Evolutionary conservation across 805 yeast species (phyloP).

Genomic region (Metschnikowia drakensbergensis): DNA sequence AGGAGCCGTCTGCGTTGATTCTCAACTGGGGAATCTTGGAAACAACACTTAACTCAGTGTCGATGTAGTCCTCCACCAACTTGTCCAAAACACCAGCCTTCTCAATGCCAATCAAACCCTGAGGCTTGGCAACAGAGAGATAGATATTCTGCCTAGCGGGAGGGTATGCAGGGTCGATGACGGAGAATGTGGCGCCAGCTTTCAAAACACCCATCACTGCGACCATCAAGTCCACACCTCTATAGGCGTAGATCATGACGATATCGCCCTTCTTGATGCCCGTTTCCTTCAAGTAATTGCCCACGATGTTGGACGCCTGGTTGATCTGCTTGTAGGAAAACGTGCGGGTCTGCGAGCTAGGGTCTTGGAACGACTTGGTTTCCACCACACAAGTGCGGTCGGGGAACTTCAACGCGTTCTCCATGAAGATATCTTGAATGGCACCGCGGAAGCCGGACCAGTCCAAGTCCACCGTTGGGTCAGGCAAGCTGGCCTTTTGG

Average conservation of each 20-base stretch:
- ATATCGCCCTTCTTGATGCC: slow-evolving; percentile 91
- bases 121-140: slow-evolving; percentile 89
- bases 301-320: slow-evolving; percentile 89
- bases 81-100: slow-evolving; percentile 84
- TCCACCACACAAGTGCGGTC: slow-evolving; percentile 90
- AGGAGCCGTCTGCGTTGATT: slow-evolving; percentile 68
- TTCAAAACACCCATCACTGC: slow-evolving; percentile 97
- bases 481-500: slow-evolving; percentile 66
- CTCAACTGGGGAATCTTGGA: slow-evolving; percentile 75
- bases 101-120: slow-evolving; percentile 81
- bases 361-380: slow-evolving; percentile 66
- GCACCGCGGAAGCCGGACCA: slow-evolving; percentile 94
- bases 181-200: slow-evolving; percentile 98
- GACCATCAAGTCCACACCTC: slow-evolving; percentile 95
- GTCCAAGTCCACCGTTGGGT: slow-evolving; percentile 81
- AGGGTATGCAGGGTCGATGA: slow-evolving; percentile 98
- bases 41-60: slow-evolving; percentile 65
- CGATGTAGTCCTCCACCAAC: slow-evolving; percentile 74
- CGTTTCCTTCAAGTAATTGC: slow-evolving; percentile 74
- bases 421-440: slow-evolving; percentile 91
- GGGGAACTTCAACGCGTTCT: slow-evolving; percentile 80
- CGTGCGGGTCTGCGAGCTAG: slow-evolving; percentile 54
- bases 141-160: slow-evolving; percentile 96
- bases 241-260: slow-evolving; percentile 95
- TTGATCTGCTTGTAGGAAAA: slow-evolving; percentile 87